Evolutionary conservation across 208 protist genomes (phyloP).

Genomic region (Herpetomonas tarakana): DNA sequence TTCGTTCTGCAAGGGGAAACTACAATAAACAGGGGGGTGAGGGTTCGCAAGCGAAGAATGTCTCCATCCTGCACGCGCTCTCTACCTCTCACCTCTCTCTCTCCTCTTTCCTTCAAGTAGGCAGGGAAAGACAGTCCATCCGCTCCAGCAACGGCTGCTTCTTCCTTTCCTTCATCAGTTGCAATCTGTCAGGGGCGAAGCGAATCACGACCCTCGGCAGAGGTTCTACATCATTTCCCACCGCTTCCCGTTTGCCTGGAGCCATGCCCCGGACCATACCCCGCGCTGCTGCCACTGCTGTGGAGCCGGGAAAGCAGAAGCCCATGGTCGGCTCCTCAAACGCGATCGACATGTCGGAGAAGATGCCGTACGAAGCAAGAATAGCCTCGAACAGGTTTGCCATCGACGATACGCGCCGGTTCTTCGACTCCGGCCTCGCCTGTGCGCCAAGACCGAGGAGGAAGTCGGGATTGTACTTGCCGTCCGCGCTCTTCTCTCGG

Average conservation of each 20-base stretch:
- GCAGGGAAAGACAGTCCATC: background rate
- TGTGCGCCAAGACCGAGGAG: background rate
- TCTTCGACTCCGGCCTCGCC: background rate
- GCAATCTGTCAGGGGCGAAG: background rate
- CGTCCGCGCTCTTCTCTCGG: background rate
- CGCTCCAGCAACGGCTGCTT: background rate
- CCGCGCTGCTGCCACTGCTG: background rate
- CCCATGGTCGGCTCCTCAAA: background rate
- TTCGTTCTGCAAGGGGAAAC: too few species aligned
- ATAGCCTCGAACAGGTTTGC: background rate
- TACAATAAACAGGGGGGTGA: too few species aligned
- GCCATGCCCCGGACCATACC: background rate
- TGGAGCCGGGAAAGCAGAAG: background rate
- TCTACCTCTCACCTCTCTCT: too few species aligned
- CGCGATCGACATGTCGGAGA: background rate
- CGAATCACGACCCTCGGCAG: background rate
- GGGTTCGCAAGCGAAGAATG: too few species aligned
- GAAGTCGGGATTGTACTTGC: background rate
- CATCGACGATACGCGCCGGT: background rate
- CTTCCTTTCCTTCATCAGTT: background rate
- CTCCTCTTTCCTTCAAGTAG: too few species aligned
- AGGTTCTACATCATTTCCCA: background rate
- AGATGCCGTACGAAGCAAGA: background rate
- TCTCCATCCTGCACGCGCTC: too few species aligned
- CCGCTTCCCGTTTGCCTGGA: background rate